Conservation (phyloP, 768 basidiomycete genomes). For the Tephrocybe sp. region DNA sequence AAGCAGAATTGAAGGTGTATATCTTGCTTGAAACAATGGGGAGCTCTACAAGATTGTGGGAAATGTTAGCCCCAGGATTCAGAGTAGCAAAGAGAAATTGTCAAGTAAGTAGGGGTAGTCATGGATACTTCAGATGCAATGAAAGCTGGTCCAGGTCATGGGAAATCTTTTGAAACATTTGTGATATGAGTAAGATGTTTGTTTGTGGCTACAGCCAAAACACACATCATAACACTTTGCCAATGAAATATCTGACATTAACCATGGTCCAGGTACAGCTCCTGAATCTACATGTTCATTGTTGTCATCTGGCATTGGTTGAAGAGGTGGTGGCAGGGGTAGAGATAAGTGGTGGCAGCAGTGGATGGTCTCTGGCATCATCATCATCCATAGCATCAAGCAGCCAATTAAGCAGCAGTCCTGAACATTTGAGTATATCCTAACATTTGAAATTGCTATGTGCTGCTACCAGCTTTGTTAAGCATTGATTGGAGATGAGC, state of each 20-base stretch:
- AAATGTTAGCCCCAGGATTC: no score
- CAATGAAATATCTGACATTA: neutral
- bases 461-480: neutral
- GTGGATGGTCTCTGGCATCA: neutral
- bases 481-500: neutral
- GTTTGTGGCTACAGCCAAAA: no score
- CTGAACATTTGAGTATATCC: neutral
- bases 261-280: neutral
- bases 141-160: no score
- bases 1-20: no score
- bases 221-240: no score
- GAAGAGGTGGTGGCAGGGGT: neutral
- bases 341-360: neutral
- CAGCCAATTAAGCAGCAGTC: neutral
- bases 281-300: neutral
- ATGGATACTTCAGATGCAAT: no score
- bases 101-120: no score
- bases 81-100: no score
- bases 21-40: no score
- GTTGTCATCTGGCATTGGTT: neutral
- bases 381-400: neutral
- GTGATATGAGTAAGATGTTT: no score
- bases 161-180: no score
- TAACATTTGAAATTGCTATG: neutral
- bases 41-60: no score